A percentile compares a stretch with the other conserved stretches of the same genome.
Evolutionary conservation across 2,329 filamentous ascomycete genomes (phyloP).

Genomic region (Cytospora mali): DNA sequence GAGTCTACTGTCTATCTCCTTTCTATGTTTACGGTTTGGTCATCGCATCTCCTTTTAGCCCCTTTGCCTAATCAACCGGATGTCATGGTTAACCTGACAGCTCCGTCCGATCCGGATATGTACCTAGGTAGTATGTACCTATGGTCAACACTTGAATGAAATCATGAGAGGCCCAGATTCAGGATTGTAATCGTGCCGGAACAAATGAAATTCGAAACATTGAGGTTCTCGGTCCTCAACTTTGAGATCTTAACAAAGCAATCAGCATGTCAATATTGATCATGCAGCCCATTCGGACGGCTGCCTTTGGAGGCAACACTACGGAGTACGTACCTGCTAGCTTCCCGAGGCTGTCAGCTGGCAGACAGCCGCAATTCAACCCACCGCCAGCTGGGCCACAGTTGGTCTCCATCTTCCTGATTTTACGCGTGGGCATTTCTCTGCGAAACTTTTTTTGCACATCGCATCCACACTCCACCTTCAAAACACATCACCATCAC

Average conservation of each 20-base stretch:
- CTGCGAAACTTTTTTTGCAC: conserved; percentile 23
- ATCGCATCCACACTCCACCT: conserved; percentile 11
- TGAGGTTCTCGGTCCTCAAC: no score
- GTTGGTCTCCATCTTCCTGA: not conserved
- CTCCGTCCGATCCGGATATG: no score
- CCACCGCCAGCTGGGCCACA: conserved; percentile 20
- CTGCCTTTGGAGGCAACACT: no score
- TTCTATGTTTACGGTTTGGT: not conserved
- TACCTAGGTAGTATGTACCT: no score
- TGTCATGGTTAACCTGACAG: not conserved
- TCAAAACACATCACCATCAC: not conserved
- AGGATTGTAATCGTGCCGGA: no score
- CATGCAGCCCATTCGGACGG: no score
- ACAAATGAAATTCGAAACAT: no score
- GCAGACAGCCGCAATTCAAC: not conserved
- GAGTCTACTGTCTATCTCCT: not conserved
- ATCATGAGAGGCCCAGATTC: no score
- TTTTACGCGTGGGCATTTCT: not conserved
- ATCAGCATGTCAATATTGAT: no score
- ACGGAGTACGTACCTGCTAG: no score
- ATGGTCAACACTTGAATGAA: no score
- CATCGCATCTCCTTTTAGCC: not conserved
- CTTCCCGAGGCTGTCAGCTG: not conserved
- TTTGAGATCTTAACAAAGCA: no score
- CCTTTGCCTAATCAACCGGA: not conserved